Evolutionary conservation across 2,329 filamentous ascomycete genomes (phyloP), one percentile per base, ranked within the genome.

Genomic region (Sporothrix protearum): DNA sequence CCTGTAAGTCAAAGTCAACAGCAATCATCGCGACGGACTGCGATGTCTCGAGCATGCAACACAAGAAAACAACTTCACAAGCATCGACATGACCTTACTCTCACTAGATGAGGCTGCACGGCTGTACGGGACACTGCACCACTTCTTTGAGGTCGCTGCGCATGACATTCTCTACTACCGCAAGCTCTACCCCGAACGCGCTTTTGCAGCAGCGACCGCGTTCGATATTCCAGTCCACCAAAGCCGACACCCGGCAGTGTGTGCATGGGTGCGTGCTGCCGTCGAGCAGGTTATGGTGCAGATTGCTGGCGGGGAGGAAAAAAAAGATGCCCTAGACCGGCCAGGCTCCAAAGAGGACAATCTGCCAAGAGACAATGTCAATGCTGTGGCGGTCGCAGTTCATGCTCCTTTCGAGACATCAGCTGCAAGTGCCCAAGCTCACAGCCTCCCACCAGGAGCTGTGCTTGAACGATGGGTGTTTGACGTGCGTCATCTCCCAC

Each of bases 151-250:
- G 73, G 89, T 95, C 74, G 88, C 92, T 76, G 88, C 95, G 74
- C 94, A 97, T 84, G 92, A 93, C 72, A 90, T 97, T 76, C 88
- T 97, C 76, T 95, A 90, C 83, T 89, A 96, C 77, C 92, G 94
- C 76, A 81, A 81, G 73, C 88, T 97, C 77, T 97, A 97, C 80
- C 93, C 94, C 0, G 80, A 83, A 66, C 82, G 87, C 36, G 92
- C 93, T 47, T 97, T 97, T 82, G 87, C 95, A 72, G 88, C 91
- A 55, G 88, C 91, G 51, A 88, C 91, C 74, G 93, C 92, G 77
- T 94, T 94, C 84, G 94, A 95, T 81, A 89, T 93, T 72, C 87
- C 93, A 39, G 91, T 96, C 61, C 91, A 92, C 76, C 94, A 97
- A 79, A 95, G 89, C 73, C 91, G 94, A 72, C 94, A 97, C 80